These are phyloP conservation scores for Histomonas meleagridis DNA, from an alignment of 208 protist species.

Conservation along the genomic window DNA sequence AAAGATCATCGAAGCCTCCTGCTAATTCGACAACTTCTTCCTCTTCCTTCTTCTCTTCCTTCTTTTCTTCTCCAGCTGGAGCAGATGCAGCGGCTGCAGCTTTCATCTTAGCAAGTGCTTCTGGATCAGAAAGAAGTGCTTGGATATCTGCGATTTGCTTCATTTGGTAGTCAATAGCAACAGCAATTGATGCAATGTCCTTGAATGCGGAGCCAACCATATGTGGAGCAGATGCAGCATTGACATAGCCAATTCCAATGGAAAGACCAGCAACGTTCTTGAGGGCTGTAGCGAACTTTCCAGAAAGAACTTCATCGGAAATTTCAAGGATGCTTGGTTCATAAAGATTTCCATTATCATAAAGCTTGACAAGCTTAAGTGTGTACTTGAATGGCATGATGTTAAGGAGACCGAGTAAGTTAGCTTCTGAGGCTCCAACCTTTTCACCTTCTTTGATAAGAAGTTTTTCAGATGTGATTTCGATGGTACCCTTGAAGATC, in stretches of 20 bases:
- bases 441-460: constrained; percentile 73
- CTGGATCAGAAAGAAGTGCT: constrained; percentile 47
- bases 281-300: constrained; percentile 69
- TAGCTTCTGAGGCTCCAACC: constrained; percentile 85
- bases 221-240: constrained; percentile 76
- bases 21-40: neutral
- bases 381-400: constrained; percentile 96
- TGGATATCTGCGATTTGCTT: constrained; percentile 69
- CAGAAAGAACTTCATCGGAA: constrained; percentile 71
- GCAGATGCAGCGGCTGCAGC: neutral
- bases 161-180: constrained; percentile 70
- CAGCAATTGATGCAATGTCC: constrained; percentile 77
- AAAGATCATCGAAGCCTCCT: neutral
- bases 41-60: neutral
- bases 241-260: constrained; percentile 79
- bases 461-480: constrained; percentile 86
- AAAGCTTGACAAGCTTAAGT: constrained; percentile 71
- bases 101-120: constrained; percentile 13
- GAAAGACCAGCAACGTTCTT: constrained; percentile 76
- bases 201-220: constrained; percentile 84
- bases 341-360: constrained; percentile 83
- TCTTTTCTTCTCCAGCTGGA: neutral
- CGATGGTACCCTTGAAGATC: constrained; percentile 91
- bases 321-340: constrained; percentile 75
- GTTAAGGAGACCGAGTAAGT: constrained; percentile 87